A percentile compares a stretch with the other conserved stretches of the same genome.
Conservation (phyloP, 1,284 basidiomycete species). For the Melampsora americana region DNA sequence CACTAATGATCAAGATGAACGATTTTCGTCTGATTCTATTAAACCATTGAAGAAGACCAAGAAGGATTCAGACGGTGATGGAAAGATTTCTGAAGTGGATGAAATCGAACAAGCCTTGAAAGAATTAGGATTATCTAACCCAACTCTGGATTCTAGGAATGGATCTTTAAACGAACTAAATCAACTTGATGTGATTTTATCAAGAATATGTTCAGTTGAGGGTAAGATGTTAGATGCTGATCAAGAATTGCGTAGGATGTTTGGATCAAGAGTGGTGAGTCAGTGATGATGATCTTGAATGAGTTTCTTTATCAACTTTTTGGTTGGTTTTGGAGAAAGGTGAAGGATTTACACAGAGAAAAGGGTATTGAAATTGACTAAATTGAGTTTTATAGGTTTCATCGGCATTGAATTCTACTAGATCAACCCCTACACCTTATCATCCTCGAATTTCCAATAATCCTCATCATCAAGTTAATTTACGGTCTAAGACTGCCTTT, state of each 20-base stretch:
- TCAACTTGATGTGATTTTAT: not conserved
- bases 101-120: not conserved
- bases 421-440: conserved; percentile 13
- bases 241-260: conserved; percentile 83
- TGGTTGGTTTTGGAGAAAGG: not conserved
- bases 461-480: conserved; percentile 49
- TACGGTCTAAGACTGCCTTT: conserved; percentile 47
- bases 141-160: not conserved
- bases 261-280: conserved; percentile 78
- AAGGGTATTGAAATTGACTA: not conserved
- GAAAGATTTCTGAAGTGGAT: not conserved
- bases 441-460: conserved; percentile 50
- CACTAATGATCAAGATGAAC: not conserved
- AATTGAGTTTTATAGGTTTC: not conserved
- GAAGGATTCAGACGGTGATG: not conserved
- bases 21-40: not conserved
- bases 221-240: conserved; percentile 76
- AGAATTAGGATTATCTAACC: not conserved
- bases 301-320: not conserved
- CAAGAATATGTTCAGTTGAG: conserved; percentile 60
- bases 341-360: no score
- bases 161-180: not conserved
- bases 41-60: not conserved
- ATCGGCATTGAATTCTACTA: not conserved
- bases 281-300: conserved; percentile 49